Base-by-base conservation (phyloP, 139 green algal genomes). In the Dunaliella primolecta region DNA sequence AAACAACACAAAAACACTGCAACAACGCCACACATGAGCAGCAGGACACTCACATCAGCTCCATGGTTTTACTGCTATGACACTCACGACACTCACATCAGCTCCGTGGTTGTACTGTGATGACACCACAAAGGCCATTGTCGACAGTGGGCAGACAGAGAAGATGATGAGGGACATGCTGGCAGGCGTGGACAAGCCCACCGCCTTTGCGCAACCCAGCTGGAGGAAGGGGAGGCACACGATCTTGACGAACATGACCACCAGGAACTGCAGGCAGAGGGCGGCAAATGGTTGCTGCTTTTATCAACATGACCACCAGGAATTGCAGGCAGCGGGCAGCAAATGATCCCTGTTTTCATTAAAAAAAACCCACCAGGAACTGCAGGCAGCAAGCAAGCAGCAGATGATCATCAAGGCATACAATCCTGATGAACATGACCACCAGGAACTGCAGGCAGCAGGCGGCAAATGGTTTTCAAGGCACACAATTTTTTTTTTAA, bases 31-130 rank as follows among this genome's bases (percentile, higher is more conserved):
- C n/a, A n/a, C n/a, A n/a, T n/a, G n/a, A n/a, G n/a, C n/a, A n/a
- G n/a, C n/a, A n/a, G n/a, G n/a, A n/a, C 27, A 77, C 71, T 57
- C 29, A 86, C 31, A 2, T 88, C 85, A 0, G 85, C 24, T 64
- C 85, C 85, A 57, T 88, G 75, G 74, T 80, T 75, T 57, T 81
- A 88, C 29, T n/a, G n/a, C n/a, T n/a, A n/a, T n/a, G n/a, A n/a
- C n/a, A n/a, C n/a, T n/a, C n/a, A n/a, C n/a, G n/a, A n/a, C 20
- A 72, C 56, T 36, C 31, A 85, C n/a, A 1, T 88, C 85, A 0
- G 85, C 20, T 56, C 85, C 85, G 34, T 88, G 72, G 71, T 78
- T 71, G 75, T 81, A 88, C 32, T 85, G 38, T 2, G 81, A 33
- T 0, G 85, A 75, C 1, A 88, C 34, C 34, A 88, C 85, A 83